Percentiles rank a stretch among this genome's conserved stretches.
Conservation (phyloP, 257 asterid genomes). For the Solanum raphanifolium region DNA sequence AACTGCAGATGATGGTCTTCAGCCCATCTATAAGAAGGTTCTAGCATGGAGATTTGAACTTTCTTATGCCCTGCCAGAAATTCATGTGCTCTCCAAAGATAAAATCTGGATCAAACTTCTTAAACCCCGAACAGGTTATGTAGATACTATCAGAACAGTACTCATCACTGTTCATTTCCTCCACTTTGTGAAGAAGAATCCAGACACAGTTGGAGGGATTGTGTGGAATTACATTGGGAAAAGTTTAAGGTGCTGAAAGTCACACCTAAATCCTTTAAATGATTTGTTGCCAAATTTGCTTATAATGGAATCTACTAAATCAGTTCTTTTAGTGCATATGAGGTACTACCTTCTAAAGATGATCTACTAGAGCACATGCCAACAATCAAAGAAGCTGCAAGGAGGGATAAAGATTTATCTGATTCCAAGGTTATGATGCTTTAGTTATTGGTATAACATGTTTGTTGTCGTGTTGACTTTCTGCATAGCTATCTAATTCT, state of each 20-base stretch:
- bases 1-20: slow-evolving; percentile 27
- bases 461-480: background rate
- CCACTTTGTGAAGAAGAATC: slow-evolving; percentile 38
- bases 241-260: slow-evolving; percentile 24
- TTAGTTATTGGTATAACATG: background rate
- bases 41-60: slow-evolving; percentile 60
- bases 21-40: slow-evolving; percentile 28
- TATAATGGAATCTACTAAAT: slow-evolving; percentile 2
- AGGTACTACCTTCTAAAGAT: slow-evolving; percentile 44
- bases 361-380: slow-evolving; percentile 49
- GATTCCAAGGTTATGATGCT: slow-evolving; percentile 35
- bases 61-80: slow-evolving; percentile 33
- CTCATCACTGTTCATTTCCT: slow-evolving; percentile 42
- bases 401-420: slow-evolving; percentile 44
- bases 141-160: slow-evolving; percentile 21
- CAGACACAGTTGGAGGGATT: slow-evolving; percentile 19
- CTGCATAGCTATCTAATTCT: background rate
- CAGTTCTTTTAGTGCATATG: slow-evolving; percentile 33
- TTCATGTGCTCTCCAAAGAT: slow-evolving; percentile 33
- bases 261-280: background rate
- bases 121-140: slow-evolving; percentile 38
- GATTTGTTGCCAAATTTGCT: background rate
- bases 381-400: slow-evolving; percentile 34
- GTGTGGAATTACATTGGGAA: slow-evolving; percentile 40
- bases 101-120: slow-evolving; percentile 50